phyloP scores from a whole-genome alignment of 2,329 filamentous ascomycete genomes.

The Leptographium procerum region DNA sequence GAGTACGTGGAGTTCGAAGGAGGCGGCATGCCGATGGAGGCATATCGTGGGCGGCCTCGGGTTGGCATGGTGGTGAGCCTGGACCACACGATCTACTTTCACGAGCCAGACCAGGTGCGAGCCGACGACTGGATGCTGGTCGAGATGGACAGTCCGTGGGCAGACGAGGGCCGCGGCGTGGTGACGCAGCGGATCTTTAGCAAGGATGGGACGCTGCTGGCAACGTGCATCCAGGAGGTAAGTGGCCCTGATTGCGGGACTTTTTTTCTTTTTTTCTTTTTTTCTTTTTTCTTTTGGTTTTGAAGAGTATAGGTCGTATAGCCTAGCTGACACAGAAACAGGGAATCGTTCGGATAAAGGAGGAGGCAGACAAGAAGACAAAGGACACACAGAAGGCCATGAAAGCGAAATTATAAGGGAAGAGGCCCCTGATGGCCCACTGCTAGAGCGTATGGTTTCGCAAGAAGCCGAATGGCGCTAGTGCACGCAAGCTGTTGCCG shows the following conservation, averaged over 20 bases:
- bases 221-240: constrained; percentile 72
- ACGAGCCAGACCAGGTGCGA: constrained; percentile 44
- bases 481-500: too few relatives aligned
- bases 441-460: too few relatives aligned
- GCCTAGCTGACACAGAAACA: too few relatives aligned
- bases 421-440: too few relatives aligned
- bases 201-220: constrained; percentile 59
- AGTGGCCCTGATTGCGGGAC: too few relatives aligned
- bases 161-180: constrained; percentile 63
- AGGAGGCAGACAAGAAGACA: too few relatives aligned
- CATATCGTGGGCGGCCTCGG: constrained; percentile 37
- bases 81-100: constrained; percentile 64
- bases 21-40: constrained; percentile 27
- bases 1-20: constrained; percentile 29
- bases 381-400: too few relatives aligned
- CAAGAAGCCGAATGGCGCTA: too few relatives aligned
- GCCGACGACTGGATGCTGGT: constrained; percentile 69
- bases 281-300: too few relatives aligned
- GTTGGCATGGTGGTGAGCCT: constrained; percentile 79
- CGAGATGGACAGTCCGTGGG: constrained; percentile 73
- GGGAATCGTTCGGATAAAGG: constrained; percentile 2
- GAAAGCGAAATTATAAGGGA: too few relatives aligned
- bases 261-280: too few relatives aligned
- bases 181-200: constrained; percentile 66
- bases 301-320: too few relatives aligned